Base-by-base conservation (phyloP, 352 stramenopile genomes). In the Pythium angustatum region DNA sequence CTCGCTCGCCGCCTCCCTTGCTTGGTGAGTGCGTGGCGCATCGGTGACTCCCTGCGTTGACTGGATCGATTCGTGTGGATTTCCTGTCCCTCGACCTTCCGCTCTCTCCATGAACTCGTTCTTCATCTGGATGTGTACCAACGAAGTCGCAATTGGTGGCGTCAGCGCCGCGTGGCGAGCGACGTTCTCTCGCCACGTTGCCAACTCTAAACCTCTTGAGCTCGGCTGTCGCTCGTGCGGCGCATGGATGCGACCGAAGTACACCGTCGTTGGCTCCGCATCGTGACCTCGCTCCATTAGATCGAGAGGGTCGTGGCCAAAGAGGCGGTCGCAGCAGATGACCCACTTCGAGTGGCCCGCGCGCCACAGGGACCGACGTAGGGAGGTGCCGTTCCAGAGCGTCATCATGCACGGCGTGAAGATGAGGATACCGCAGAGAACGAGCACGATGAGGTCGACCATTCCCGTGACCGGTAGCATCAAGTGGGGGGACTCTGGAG, bases 321-420 rank as follows among this genome's bases (percentile, higher is more conserved):
- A 31, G 15, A 58, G 31, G 15, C 50, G 50, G 3, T 58, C n/a
- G 14, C 50, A 58, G 22, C 50, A 58, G 50, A 44, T 47, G 12
- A 58, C 31, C 31, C 50, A 58, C 1, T 30, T n/a, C 9, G 31
- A 47, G 24, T 27, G 47, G 6, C 33, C 33, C 3, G 34, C 31
- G 8, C 31, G 50, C 33, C 27, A n/a, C 14, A 58, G 34, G 22
- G 30, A 11, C 9, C 11, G 50, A 12, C 50, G 50, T 33, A 38
- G 33, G 33, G 5, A 31, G 36, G 2, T 47, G 31, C 24, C 21
- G n/a, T 34, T 44, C 8, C 33, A 58, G 5, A 58, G 50, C n/a
- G 24, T 58, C 31, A 33, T 33, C 4, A 58, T 17, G 33, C 50
- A 58, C 30, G 50, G 50, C 21, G 50, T 58, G 22, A 44, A 45